These are phyloP conservation scores for Panaeolus papilionaceus DNA, from an alignment of 768 basidiomycete genomes.

Conservation along the genomic window DNA sequence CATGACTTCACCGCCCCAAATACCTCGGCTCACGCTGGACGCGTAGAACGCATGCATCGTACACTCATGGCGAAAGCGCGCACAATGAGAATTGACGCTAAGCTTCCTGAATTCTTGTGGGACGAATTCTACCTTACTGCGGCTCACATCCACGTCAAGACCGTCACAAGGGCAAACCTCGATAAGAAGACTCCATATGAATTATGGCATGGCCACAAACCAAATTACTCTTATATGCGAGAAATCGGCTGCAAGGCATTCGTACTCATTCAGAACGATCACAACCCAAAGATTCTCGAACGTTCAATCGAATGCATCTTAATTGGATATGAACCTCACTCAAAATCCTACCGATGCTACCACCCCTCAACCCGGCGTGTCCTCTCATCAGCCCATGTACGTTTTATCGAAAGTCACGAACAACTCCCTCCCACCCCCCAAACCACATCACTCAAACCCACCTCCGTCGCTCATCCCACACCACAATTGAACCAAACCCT, in stretches of 20 bases:
- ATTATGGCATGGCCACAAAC: background rate
- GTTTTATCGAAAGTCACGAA: slow-evolving; percentile 27
- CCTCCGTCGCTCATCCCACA: no score
- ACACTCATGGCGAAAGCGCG: no score
- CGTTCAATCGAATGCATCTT: slow-evolving; percentile 28
- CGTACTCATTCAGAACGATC: slow-evolving; percentile 16
- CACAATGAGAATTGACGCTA: no score
- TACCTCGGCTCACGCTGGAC: no score
- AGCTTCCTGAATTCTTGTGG: no score
- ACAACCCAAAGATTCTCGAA: slow-evolving; percentile 36
- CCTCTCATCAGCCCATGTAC: slow-evolving; percentile 28
- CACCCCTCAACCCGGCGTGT: slow-evolving; percentile 15
- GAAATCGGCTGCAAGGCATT: background rate
- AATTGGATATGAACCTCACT: slow-evolving; percentile 26
- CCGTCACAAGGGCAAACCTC: background rate
- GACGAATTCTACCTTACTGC: background rate
- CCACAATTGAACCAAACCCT: background rate
- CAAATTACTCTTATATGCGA: background rate
- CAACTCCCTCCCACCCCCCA: background rate
- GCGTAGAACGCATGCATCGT: no score
- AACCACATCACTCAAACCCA: background rate
- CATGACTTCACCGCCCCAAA: no score
- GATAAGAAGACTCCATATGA: background rate
- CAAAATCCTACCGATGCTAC: slow-evolving; percentile 27
- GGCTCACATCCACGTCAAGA: background rate